Percentiles rank a stretch among this genome's conserved stretches.
Conservation (phyloP, 176 grass and related monocot species). For the Tillandsia leiboldiana region DNA sequence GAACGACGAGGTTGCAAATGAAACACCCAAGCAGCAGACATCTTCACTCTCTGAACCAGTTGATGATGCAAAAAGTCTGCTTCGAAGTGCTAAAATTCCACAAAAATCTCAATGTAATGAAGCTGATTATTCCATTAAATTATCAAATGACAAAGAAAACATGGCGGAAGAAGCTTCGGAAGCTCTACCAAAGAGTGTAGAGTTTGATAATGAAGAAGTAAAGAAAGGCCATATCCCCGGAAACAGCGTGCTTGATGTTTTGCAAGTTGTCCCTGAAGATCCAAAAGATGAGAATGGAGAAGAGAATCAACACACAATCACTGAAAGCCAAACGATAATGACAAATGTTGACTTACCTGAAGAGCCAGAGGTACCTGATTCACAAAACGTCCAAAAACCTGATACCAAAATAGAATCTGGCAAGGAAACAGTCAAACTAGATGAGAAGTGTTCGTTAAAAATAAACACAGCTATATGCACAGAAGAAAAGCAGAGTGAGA, state of each 20-base stretch:
- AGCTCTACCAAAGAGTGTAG: constrained; percentile 18
- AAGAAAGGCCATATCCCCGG: constrained; percentile 10
- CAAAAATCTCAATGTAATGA: constrained; percentile 11
- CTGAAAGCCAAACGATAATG: constrained; percentile 18
- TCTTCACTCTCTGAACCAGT: constrained; percentile 16
- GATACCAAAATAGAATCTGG: constrained; percentile 20
- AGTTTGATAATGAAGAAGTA: constrained; percentile 25
- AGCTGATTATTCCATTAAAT: constrained; percentile 25
- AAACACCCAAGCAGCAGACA: constrained; percentile 9
- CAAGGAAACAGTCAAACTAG: constrained; percentile 17
- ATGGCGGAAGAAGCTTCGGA: constrained; percentile 5
- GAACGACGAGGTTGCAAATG: constrained; percentile 15
- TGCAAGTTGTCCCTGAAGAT: constrained; percentile 14
- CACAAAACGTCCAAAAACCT: constrained; percentile 30
- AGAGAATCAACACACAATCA: constrained; percentile 20
- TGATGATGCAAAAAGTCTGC: constrained; percentile 13
- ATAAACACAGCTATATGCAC: constrained; percentile 26
- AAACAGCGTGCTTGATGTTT: constrained; percentile 18
- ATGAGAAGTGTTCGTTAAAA: constrained; percentile 23
- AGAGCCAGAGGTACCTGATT: constrained; percentile 17
- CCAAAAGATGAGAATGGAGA: constrained; percentile 19
- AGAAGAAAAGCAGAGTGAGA: constrained; percentile 30
- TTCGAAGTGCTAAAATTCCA: constrained; percentile 1
- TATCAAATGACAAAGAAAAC: constrained; percentile 14
- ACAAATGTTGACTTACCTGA: constrained; percentile 17